These are phyloP conservation scores for Phytophthora fragariae DNA, from an alignment of 352 stramenopile species.

Conservation along the genomic window DNA sequence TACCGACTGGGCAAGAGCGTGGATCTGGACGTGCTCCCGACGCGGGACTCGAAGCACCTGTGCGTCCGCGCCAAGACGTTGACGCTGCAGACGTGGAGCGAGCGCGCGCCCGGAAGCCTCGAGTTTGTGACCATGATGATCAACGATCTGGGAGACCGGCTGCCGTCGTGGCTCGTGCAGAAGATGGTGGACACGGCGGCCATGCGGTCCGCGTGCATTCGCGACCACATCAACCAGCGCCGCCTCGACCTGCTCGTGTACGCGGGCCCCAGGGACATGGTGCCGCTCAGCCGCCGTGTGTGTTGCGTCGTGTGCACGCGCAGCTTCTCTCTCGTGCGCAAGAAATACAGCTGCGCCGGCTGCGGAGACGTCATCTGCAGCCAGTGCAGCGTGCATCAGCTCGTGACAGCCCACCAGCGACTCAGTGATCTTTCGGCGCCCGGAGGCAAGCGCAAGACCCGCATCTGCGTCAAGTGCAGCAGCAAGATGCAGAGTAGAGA, in stretches of 20 bases:
- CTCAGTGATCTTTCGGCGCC: constrained; percentile 38
- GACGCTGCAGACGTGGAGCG: constrained; percentile 76
- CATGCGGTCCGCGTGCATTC: constrained; percentile 77
- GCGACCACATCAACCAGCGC: constrained; percentile 80
- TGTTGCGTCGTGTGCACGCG: constrained; percentile 85
- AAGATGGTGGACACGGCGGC: constrained; percentile 85
- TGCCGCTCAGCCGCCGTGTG: constrained; percentile 72
- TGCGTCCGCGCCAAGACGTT: constrained; percentile 82
- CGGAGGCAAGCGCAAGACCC: constrained; percentile 75
- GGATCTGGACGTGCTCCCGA: constrained; percentile 61
- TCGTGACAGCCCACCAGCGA: constrained; percentile 62
- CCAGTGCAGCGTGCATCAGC: constrained; percentile 79
- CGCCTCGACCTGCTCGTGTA: constrained; percentile 79
- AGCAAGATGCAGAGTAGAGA: constrained; percentile 64
- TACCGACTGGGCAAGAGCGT: constrained; percentile 83
- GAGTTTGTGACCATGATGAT: constrained; percentile 86
- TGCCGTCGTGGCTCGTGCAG: constrained; percentile 83
- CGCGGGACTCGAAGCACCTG: constrained; percentile 56
- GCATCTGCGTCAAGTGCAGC: constrained; percentile 84
- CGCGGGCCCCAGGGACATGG: constrained; percentile 69
- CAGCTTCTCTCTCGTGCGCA: constrained; percentile 85
- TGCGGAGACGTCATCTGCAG: constrained; percentile 87
- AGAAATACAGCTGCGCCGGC: constrained; percentile 87
- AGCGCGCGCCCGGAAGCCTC: constrained; percentile 62
- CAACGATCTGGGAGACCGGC: constrained; percentile 76